These are phyloP conservation scores for Termitomyces sp. DNA, from an alignment of 768 basidiomycete genomes.

Conservation along the genomic window DNA sequence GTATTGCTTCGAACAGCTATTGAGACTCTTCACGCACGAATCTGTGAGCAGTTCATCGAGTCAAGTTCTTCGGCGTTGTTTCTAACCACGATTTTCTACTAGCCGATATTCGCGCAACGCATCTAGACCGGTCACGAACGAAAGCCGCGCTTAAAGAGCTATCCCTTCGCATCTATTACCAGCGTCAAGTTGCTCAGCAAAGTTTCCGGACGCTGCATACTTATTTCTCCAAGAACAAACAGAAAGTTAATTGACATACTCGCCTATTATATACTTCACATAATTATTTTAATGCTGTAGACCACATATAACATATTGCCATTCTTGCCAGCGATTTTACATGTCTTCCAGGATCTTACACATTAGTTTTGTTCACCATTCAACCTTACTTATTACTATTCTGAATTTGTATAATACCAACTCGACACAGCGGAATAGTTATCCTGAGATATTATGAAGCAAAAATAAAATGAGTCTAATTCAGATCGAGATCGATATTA, in stretches of 20 bases:
- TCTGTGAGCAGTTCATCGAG: constrained; percentile 39
- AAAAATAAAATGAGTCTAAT: constrained; percentile 11
- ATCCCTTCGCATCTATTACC: constrained; percentile 59
- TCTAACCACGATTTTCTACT: background rate
- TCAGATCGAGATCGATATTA: constrained; percentile 47
- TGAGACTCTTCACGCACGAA: constrained; percentile 51
- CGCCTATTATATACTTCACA: background rate
- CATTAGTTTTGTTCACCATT: background rate
- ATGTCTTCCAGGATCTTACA: background rate
- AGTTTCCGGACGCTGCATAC: constrained; percentile 15
- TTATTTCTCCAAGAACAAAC: constrained; percentile 12
- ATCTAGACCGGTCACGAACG: constrained; percentile 70
- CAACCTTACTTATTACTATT: too few relatives aligned
- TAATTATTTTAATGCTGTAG: background rate
- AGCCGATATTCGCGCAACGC: constrained; percentile 73
- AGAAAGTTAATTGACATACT: background rate
- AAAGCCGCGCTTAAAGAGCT: constrained; percentile 67
- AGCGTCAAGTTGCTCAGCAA: constrained; percentile 32
- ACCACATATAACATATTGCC: background rate
- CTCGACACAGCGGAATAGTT: background rate
- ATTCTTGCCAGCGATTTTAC: background rate
- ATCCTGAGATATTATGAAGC: background rate
- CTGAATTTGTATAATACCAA: background rate
- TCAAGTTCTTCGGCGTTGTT: background rate
- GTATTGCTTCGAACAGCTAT: constrained; percentile 44